Evolutionary conservation across 257 asterid genomes (phyloP), one percentile per base, ranked within the genome.

Genomic region (Gardenia jasminoides): DNA sequence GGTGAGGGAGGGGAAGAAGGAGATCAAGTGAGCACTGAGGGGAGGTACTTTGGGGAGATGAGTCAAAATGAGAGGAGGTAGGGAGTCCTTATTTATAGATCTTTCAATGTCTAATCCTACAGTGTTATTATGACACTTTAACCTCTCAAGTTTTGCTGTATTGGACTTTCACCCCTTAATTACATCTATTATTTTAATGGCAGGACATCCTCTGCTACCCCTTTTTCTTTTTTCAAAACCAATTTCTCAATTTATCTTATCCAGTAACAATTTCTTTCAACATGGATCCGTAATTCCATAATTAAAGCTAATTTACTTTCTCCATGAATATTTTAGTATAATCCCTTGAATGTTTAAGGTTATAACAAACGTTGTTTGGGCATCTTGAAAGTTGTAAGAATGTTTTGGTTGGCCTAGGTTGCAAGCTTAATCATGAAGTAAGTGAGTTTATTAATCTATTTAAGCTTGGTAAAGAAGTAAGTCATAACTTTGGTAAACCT

Each of bases 61-160:
- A 64, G 78, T 75, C 70, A 44, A 58, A 39, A 28, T 9, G 0
- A 20, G 12, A 17, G 16, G 58, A 46, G 69, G 0, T 0, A 16
- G 3, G 46, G 71, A 31, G 75, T 66, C 76, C 58, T 64, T 71
- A 81, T 78, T 84, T 84, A 84, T 84, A 78, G 83, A 75, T 33
- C 19, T 3, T 7, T 46, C 13, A 47, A 13, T 5, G n/a, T 19
- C 30, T 58, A 7, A 22, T 12, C 36, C 22, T 61, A 61, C 7
- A 3, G 19, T 64, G 39, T 3, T 62, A 11, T n/a, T 64, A 28
- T 64, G 68, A 11, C 19, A 26, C 10, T 30, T 4, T 17, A 64
- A 64, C 41, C 69, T 41, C 69, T 64, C 69, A 28, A 64, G 41
- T 64, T 64, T 15, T 64, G 41, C 10, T 2, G 10, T 0, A 64